Percentiles rank a stretch among this genome's conserved stretches.
Conservation (phyloP, 2,329 filamentous ascomycete genomes). For the Talaromyces rugulosus region DNA sequence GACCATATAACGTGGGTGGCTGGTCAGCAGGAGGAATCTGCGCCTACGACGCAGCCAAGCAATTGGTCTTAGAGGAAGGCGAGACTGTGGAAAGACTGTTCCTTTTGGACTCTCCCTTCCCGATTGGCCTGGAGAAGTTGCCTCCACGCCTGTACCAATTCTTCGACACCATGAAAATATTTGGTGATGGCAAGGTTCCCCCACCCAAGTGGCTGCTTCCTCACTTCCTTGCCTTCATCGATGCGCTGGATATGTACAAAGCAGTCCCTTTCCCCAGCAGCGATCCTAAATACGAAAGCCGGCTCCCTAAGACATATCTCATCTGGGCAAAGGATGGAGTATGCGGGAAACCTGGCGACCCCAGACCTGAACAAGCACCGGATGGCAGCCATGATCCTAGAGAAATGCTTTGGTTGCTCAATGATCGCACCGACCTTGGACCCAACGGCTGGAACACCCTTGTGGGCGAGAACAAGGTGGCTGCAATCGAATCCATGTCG, state of each 20-base stretch:
- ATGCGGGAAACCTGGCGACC: constrained; percentile 39
- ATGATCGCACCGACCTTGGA: constrained; percentile 46
- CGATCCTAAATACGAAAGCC: constrained; percentile 25
- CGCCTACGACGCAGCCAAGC: constrained; percentile 62
- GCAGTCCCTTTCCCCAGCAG: constrained; percentile 27
- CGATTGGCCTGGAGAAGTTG: constrained; percentile 64
- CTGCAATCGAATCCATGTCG: constrained; percentile 28
- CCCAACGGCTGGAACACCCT: constrained; percentile 46
- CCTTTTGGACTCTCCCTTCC: constrained; percentile 64
- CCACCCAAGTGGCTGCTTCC: constrained; percentile 48
- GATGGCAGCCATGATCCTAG: constrained; percentile 40
- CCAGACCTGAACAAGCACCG: constrained; percentile 34
- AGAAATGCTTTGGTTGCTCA: constrained; percentile 48
- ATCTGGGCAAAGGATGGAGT: constrained; percentile 49
- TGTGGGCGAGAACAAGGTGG: constrained; percentile 34
- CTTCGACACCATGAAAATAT: constrained; percentile 45
- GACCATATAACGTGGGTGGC: constrained; percentile 63
- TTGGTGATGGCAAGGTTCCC: constrained; percentile 41
- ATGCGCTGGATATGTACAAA: constrained; percentile 44
- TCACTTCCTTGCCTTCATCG: constrained; percentile 50
- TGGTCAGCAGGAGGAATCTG: constrained; percentile 76
- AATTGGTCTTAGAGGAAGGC: constrained; percentile 52
- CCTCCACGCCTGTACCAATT: constrained; percentile 52
- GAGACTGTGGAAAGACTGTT: constrained; percentile 58
- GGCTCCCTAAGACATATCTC: constrained; percentile 40